Percentiles rank a stretch among this genome's conserved stretches.
These are phyloP conservation scores for Ampelomyces quisqualis DNA, from an alignment of 2,329 filamentous ascomycete genomes.

Conservation along the genomic window DNA sequence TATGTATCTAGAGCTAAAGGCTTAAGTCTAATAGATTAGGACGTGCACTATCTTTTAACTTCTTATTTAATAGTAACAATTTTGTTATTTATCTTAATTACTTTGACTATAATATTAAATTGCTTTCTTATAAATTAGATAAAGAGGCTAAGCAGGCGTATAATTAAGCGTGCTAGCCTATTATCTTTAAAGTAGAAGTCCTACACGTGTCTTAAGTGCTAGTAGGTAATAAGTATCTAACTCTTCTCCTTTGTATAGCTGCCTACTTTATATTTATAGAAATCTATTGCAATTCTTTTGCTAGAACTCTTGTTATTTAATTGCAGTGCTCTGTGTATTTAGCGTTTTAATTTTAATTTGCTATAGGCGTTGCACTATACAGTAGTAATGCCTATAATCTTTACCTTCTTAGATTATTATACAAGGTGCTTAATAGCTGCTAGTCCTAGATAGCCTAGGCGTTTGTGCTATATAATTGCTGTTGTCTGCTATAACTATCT, in stretches of 20 bases:
- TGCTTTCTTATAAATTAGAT: slow-evolving; percentile 1
- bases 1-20: slow-evolving; percentile 9
- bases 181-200: slow-evolving; percentile 8
- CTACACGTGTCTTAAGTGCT: background rate
- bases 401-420: too few relatives aligned
- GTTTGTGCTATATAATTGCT: background rate
- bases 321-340: too few relatives aligned
- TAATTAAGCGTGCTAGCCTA: slow-evolving; percentile 1
- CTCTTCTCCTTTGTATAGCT: slow-evolving; percentile 6
- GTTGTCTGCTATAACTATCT: background rate
- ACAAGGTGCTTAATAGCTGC: background rate
- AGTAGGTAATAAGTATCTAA: slow-evolving; percentile 2
- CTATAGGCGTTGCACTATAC: too few relatives aligned
- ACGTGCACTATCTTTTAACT: background rate
- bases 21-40: slow-evolving; percentile 1
- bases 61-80: slow-evolving; percentile 2
- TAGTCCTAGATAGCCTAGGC: background rate
- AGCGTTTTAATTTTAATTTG: too few relatives aligned
- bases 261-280: slow-evolving; percentile 2
- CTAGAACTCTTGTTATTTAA: too few relatives aligned
- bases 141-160: background rate
- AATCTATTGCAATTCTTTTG: too few relatives aligned
- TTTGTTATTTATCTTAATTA: slow-evolving; percentile 5
- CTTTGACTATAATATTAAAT: slow-evolving; percentile 3
- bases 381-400: too few relatives aligned